Base-by-base conservation (phyloP, 164 flowering plant species). In the Cinnamomum chago region DNA sequence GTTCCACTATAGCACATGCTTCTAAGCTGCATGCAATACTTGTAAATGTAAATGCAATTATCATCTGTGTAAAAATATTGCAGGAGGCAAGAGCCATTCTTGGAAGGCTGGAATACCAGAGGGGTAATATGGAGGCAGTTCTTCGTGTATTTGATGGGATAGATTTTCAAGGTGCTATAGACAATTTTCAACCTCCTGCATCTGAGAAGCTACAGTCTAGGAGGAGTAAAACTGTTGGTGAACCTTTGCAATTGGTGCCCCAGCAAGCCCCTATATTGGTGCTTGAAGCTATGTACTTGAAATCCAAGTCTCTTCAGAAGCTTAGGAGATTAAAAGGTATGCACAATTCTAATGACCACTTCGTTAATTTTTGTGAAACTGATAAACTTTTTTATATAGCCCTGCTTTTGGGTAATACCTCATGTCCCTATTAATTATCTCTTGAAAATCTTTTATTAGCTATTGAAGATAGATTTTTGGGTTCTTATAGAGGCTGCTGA, bases 1-100 rank as follows among this genome's bases (percentile, higher is more conserved):
- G 47, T 40, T 40, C 11, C 11, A 40, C 47, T 40, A 40, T 40
- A 40, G 9, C 10, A 7, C 11, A 40, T 40, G 47, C 47, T 40
- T 9, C 11, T 40, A 40, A 40, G 47, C 47, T 40, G 47, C 47
- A 7, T 40, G 9, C 47, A 6, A 35, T 5, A 6, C 47, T 35
- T 7, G 47, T 35, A 35, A 35, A 6, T 35, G 47, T 35, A 35
- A 35, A 35, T 15, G 17, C 12, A 5, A 55, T 55, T 15, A 20
- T 18, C 6, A 1, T 22, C 52, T 50, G 66, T 70, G 30, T 33
- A 50, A 24, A 72, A 62, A 9, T 47, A 55, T 80, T 80, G 62
- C 83, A 94, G 99, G 98, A 96, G 87, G 99, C 99, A 15, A 87
- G 98, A 82, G 94, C 97, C 23, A 97, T 95, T 83, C 91, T 95